phyloP scores from a whole-genome alignment of 2,329 filamentous ascomycete species.

The Diaporthe nobilis region DNA sequence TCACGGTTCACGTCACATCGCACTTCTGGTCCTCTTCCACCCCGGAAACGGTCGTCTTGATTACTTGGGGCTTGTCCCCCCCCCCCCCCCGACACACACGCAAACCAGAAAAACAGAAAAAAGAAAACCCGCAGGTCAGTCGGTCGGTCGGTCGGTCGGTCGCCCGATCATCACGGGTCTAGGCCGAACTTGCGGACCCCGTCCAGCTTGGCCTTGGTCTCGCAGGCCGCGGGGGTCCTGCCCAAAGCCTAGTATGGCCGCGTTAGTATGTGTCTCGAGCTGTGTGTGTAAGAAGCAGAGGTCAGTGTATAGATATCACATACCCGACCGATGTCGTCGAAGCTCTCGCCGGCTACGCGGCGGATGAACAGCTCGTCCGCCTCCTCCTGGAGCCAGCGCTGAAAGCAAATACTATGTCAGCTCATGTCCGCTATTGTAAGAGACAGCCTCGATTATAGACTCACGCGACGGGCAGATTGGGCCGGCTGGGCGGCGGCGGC shows the following conservation, averaged over 20 bases:
- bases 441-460: background rate
- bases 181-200: background rate
- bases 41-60: background rate
- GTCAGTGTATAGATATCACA: background rate
- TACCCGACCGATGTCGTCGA: background rate
- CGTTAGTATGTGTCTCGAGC: background rate
- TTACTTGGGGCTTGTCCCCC: background rate
- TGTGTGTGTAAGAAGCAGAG: background rate
- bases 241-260: background rate
- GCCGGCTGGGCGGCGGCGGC: background rate
- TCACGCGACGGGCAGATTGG: background rate
- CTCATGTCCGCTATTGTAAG: background rate
- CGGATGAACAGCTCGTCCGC: background rate
- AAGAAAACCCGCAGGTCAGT: background rate
- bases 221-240: slow-evolving; percentile 3
- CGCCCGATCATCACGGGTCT: too few relatives aligned
- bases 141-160: background rate
- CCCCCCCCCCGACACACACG: background rate
- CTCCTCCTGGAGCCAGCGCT: background rate
- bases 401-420: background rate
- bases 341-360: background rate
- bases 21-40: background rate
- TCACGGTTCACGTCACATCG: slow-evolving; percentile 17
- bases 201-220: slow-evolving; percentile 6
- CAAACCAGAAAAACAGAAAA: background rate